A percentile compares a stretch with the other conserved stretches of the same genome.
phyloP scores from a whole-genome alignment of 1,284 basidiomycete genomes.

The Fistulinella cinereoalba region DNA sequence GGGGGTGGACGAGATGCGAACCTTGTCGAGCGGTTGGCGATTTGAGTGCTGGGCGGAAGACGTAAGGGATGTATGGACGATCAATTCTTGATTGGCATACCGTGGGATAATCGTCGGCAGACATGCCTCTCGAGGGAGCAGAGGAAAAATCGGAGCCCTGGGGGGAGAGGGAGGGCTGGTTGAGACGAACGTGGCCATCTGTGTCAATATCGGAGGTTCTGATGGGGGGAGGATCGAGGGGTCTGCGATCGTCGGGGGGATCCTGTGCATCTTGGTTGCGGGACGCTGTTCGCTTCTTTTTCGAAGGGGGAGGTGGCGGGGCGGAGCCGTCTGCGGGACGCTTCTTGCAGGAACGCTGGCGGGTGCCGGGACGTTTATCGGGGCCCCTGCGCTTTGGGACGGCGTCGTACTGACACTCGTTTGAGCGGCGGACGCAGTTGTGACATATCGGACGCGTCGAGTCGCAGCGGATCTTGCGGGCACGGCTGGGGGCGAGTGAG shows the following conservation, averaged over 20 bases:
- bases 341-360: slow-evolving; percentile 79
- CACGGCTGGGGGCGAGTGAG: slow-evolving; percentile 52
- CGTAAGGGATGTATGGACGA: slow-evolving; percentile 1
- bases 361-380: slow-evolving; percentile 77
- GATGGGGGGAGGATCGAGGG: slow-evolving; percentile 27
- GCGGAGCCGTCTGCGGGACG: slow-evolving; percentile 55
- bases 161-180: slow-evolving; percentile 32
- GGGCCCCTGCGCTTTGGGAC: slow-evolving; percentile 77
- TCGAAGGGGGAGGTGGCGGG: slow-evolving; percentile 46
- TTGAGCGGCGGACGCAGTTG: slow-evolving; percentile 72
- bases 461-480: slow-evolving; percentile 81
- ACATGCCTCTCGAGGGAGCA: slow-evolving; percentile 24
- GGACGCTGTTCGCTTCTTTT: slow-evolving; percentile 54
- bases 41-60: slow-evolving; percentile 22
- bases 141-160: slow-evolving; percentile 33
- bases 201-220: slow-evolving; percentile 30
- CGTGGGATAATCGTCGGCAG: slow-evolving; percentile 25
- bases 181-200: slow-evolving; percentile 25
- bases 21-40: slow-evolving; percentile 34
- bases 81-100: slow-evolving; percentile 17
- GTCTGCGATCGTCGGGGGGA: slow-evolving; percentile 27
- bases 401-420: slow-evolving; percentile 72
- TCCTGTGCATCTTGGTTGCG: slow-evolving; percentile 34
- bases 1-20: slow-evolving; percentile 39
- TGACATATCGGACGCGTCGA: slow-evolving; percentile 74